Evolutionary conservation across 768 basidiomycete genomes (phyloP).

Genomic region (Galerina marginata): DNA sequence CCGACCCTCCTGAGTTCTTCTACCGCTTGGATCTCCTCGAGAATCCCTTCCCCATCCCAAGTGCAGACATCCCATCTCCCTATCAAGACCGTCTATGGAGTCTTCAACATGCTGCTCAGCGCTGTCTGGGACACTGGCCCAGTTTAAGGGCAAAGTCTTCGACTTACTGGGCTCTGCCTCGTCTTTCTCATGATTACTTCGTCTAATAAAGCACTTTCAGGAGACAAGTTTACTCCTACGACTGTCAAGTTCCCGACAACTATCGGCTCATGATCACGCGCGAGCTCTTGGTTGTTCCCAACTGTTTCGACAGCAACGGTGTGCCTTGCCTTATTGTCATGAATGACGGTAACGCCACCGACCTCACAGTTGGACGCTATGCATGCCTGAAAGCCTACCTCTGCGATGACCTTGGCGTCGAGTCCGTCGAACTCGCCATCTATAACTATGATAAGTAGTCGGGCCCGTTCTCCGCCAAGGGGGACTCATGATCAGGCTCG

Average conservation of each 20-base stretch:
- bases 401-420: conserved; percentile 25
- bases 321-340: conserved; percentile 35
- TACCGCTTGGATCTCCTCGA: too few species aligned
- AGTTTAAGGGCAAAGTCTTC: not conserved
- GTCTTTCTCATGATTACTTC: not conserved
- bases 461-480: conserved; percentile 38
- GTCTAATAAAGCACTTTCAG: not conserved
- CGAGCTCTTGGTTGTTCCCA: conserved; percentile 34
- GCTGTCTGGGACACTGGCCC: not conserved
- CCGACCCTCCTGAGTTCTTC: too few species aligned
- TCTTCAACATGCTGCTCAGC: too few species aligned
- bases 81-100: too few species aligned
- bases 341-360: conserved; percentile 42
- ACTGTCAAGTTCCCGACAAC: not conserved
- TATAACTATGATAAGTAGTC: conserved; percentile 37
- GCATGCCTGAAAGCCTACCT: conserved; percentile 40
- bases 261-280: conserved; percentile 35
- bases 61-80: too few species aligned
- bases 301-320: conserved; percentile 33
- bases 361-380: conserved; percentile 42
- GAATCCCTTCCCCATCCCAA: too few species aligned
- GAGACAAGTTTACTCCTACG: not conserved
- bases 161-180: not conserved
- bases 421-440: conserved; percentile 39
- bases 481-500: conserved; percentile 42